A percentile compares a stretch with the other conserved stretches of the same genome.
These are phyloP conservation scores for Odonthalia washingtoniensis DNA, from an alignment of 31 red algal genomes.

Conservation along the genomic window DNA sequence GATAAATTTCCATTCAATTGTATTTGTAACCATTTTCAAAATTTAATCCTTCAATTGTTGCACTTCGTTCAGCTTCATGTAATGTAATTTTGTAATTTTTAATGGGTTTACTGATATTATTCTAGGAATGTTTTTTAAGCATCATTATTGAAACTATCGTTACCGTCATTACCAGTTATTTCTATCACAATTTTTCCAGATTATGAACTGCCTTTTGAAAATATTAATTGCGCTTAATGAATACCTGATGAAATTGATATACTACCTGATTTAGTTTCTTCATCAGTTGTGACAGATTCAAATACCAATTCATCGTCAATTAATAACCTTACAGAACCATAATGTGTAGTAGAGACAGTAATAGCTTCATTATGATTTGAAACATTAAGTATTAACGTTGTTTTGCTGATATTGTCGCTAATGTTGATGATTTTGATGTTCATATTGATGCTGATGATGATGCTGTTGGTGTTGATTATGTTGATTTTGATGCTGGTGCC, in stretches of 20 bases:
- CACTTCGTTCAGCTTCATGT: too few relatives aligned
- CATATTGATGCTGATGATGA: too few relatives aligned
- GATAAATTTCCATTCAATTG: too few relatives aligned
- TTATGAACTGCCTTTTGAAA: constrained; percentile 32
- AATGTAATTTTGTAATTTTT: too few relatives aligned
- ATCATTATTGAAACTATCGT: constrained; percentile 59
- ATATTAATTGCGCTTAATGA: constrained; percentile 49
- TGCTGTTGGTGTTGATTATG: too few relatives aligned
- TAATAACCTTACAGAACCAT: constrained; percentile 44
- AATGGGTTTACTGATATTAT: constrained; percentile 28
- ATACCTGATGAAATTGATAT: constrained; percentile 22
- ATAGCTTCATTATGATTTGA: not conserved
- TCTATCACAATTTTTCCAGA: constrained; percentile 47
- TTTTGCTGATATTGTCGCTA: too few relatives aligned
- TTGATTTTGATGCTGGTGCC: too few relatives aligned
- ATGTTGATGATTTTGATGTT: too few relatives aligned
- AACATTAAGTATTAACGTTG: constrained; percentile 10
- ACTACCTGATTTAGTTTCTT: constrained; percentile 7
- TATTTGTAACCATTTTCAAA: too few relatives aligned
- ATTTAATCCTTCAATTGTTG: too few relatives aligned
- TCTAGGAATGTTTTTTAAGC: constrained; percentile 55
- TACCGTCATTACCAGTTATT: not conserved
- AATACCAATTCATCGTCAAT: constrained; percentile 40
- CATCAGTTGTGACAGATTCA: constrained; percentile 24
- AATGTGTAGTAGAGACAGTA: constrained; percentile 46